These are phyloP conservation scores for Kodamaea fungicola DNA, from an alignment of 1,139 yeast genomes.

Conservation along the genomic window DNA sequence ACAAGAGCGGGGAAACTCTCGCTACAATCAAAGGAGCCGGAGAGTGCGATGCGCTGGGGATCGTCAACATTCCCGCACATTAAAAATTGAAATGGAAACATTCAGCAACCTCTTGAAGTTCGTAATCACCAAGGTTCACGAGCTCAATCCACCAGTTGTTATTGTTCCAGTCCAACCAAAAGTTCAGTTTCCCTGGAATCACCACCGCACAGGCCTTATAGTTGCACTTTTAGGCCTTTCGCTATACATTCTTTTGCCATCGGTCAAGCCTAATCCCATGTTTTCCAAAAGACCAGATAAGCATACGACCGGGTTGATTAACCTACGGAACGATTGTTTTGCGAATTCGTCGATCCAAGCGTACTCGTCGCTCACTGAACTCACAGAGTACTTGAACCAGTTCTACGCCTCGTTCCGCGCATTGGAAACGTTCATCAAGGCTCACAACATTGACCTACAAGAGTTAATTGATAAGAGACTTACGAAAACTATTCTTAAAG, in stretches of 20 bases:
- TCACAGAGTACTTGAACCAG: constrained; percentile 59
- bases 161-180: too few species aligned
- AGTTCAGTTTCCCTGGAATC: too few species aligned
- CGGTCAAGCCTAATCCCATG: constrained; percentile 21
- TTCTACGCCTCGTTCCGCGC: constrained; percentile 25
- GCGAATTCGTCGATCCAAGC: constrained; percentile 93
- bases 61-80: too few species aligned
- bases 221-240: neutral
- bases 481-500: neutral
- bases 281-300: constrained; percentile 63
- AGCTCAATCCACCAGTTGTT: too few species aligned
- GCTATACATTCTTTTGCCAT: constrained; percentile 18
- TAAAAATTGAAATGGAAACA: too few species aligned
- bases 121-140: too few species aligned
- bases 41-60: too few species aligned
- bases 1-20: too few species aligned
- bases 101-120: too few species aligned
- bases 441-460: constrained; percentile 21
- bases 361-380: constrained; percentile 61
- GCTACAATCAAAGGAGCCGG: too few species aligned
- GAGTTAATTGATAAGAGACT: constrained; percentile 13
- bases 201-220: too few species aligned
- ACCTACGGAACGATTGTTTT: constrained; percentile 84
- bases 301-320: constrained; percentile 77
- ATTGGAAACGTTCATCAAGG: constrained; percentile 27